Percentiles rank a stretch among this genome's conserved stretches.
Conservation (phyloP, 257 asterid species). For the Solanum medicagineum region DNA sequence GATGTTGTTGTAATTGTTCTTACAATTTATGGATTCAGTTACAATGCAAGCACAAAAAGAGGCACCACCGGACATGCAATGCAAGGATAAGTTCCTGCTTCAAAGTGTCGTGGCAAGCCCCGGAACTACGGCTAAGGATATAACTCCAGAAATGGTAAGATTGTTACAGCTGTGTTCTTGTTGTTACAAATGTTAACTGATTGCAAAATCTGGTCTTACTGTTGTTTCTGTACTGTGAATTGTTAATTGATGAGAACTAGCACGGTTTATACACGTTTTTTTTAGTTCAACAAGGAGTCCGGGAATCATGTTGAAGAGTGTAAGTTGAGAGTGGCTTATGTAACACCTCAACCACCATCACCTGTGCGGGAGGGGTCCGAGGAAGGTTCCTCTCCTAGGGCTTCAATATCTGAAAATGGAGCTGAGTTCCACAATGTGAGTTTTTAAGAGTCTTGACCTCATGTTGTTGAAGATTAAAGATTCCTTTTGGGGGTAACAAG, state of each 20-base stretch:
- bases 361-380: constrained; percentile 93
- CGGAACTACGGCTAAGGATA: constrained; percentile 56
- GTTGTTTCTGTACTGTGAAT: background rate
- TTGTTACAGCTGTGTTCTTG: background rate
- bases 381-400: constrained; percentile 92
- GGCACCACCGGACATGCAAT: constrained; percentile 79
- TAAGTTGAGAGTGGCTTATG: constrained; percentile 82
- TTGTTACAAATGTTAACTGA: background rate
- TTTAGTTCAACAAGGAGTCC: constrained; percentile 73
- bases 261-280: background rate
- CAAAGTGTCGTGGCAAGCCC: constrained; percentile 56
- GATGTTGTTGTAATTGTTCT: background rate
- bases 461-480: background rate
- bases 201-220: background rate
- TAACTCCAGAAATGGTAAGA: constrained; percentile 70
- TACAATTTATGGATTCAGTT: constrained; percentile 29
- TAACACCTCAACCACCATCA: constrained; percentile 76
- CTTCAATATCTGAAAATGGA: constrained; percentile 83
- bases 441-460: constrained; percentile 1
- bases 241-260: background rate
- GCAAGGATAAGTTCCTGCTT: constrained; percentile 95
- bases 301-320: constrained; percentile 84
- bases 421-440: constrained; percentile 58
- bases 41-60: constrained; percentile 99
- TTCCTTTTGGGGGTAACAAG: background rate